Base-by-base conservation (phyloP, 2,329 filamentous ascomycete genomes). In the Zelopaecilomyces penicillatus region DNA sequence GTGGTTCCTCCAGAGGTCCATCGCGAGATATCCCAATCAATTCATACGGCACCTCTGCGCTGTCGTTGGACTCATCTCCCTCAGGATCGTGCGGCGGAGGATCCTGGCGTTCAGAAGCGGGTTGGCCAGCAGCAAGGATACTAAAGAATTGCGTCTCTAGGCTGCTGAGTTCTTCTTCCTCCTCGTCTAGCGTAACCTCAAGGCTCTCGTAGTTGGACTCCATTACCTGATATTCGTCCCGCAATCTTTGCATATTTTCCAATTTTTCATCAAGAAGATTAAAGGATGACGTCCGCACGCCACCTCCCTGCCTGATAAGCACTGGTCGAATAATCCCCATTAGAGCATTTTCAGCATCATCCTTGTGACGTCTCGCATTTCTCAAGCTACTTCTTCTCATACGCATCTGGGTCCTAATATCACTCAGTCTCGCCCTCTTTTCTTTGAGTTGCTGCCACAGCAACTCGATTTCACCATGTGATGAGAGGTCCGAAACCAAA, bases 111-210 rank as follows among this genome's bases (percentile, higher is more conserved):
- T 51, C 44, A 5, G 45, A 43, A 5, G 43, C 52, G 9, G 50
- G 45, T 30, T 55, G 57, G 7, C 56, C 61, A n/a, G 58, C 53
- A 4, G 60, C 61, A 11, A 68, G 53, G 12, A 65, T 46, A 46
- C 61, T 65, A 42, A 70, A 67, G 34, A 71, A 64, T 4, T 58
- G 55, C 3, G 57, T 61, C 49, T 71, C 67, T 1, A 69, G 48
- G 5, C 47, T 54, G 30, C 56, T 59, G 8, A 68, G 57, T 3
- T 61, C 55, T 4, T 60, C 59, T 37, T 68, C 63, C 32, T 65
- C 56, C 28, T 64, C 56, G 33, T 67, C 66, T 7, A 69, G 44
- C 5, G 48, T 50, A 8, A 52, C 39, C 42, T 69, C 67, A 1
- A 61, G 54, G 6, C 48, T 50, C 50, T 71, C 67, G 37, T 69